A percentile compares a stretch with the other conserved stretches of the same genome.
Evolutionary conservation across 2,329 filamentous ascomycete species (phyloP).

Genomic region (Triangularia setosa): DNA sequence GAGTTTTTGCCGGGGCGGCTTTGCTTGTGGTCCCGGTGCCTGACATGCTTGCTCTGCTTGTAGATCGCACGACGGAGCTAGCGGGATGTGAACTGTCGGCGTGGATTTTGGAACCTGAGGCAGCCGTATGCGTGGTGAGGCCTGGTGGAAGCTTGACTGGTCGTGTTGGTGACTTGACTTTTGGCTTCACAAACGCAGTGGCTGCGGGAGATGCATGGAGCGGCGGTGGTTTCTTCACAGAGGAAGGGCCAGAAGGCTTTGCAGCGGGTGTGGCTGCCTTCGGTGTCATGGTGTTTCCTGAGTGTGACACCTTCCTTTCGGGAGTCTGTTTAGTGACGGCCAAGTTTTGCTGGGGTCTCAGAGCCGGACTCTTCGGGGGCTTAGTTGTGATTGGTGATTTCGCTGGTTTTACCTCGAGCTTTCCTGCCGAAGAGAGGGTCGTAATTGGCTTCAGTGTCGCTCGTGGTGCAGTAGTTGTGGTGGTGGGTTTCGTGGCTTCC

Average conservation of each 20-base stretch:
- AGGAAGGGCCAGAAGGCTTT: constrained; percentile 32
- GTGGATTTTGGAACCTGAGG: constrained; percentile 60
- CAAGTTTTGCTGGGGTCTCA: constrained; percentile 27
- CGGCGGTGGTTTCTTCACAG: constrained; percentile 42
- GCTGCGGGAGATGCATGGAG: constrained; percentile 38
- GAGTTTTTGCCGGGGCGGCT: constrained; percentile 30
- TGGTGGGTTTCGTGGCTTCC: constrained; percentile 14
- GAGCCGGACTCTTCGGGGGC: constrained; percentile 36
- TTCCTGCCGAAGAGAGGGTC: constrained; percentile 25
- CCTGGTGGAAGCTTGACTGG: constrained; percentile 64
- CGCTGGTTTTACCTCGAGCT: constrained; percentile 32
- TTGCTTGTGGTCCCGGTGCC: constrained; percentile 24
- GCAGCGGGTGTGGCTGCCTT: constrained; percentile 26
- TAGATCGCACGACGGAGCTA: constrained; percentile 43
- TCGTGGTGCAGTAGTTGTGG: constrained; percentile 11
- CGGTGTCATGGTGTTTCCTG: constrained; percentile 33
- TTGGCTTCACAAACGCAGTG: constrained; percentile 52
- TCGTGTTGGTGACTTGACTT: constrained; percentile 64
- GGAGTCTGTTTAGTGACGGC: constrained; percentile 29
- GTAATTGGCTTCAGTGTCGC: constrained; percentile 30
- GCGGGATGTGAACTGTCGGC: constrained; percentile 24
- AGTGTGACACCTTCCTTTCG: constrained; percentile 35
- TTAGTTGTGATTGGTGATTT: constrained; percentile 38
- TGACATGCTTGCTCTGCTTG: constrained; percentile 43
- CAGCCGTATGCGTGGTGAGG: constrained; percentile 65